Evolutionary conservation across 23 red algal genomes (phyloP).

Genomic region (Gracilariopsis chorda): DNA sequence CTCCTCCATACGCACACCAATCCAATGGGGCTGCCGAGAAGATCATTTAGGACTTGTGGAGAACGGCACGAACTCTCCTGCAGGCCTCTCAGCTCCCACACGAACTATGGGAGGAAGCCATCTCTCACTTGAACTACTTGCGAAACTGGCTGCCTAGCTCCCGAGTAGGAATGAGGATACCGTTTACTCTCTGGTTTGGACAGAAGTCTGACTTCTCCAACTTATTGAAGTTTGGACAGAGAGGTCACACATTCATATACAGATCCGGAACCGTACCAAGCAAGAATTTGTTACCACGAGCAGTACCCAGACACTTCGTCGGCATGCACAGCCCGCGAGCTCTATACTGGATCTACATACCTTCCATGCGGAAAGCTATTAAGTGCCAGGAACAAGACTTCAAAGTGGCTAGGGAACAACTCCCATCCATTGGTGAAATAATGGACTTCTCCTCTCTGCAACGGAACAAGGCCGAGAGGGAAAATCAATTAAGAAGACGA

Average conservation of each 20-base stretch:
- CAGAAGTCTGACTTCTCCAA: neutral
- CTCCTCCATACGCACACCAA: neutral
- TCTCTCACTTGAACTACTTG: conserved; percentile 7
- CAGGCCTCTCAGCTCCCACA: neutral
- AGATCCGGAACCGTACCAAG: neutral
- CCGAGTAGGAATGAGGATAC: neutral
- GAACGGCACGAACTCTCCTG: neutral
- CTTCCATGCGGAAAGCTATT: neutral
- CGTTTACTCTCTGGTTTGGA: neutral
- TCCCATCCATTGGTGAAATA: too few relatives aligned
- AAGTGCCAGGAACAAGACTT: neutral
- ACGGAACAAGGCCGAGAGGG: too few relatives aligned
- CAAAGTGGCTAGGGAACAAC: too few relatives aligned
- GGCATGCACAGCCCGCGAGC: neutral
- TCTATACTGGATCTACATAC: neutral
- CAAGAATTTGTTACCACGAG: neutral
- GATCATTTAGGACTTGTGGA: neutral
- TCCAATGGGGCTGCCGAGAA: neutral
- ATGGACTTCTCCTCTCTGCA: too few relatives aligned
- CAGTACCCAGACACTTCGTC: neutral
- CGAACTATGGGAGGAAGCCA: neutral
- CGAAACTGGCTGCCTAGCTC: neutral
- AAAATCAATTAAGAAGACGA: too few relatives aligned
- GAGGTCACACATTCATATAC: neutral
- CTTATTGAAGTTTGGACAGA: neutral